These are phyloP conservation scores for Pythium phragmitis DNA, from an alignment of 352 stramenopile species.

Conservation along the genomic window DNA sequence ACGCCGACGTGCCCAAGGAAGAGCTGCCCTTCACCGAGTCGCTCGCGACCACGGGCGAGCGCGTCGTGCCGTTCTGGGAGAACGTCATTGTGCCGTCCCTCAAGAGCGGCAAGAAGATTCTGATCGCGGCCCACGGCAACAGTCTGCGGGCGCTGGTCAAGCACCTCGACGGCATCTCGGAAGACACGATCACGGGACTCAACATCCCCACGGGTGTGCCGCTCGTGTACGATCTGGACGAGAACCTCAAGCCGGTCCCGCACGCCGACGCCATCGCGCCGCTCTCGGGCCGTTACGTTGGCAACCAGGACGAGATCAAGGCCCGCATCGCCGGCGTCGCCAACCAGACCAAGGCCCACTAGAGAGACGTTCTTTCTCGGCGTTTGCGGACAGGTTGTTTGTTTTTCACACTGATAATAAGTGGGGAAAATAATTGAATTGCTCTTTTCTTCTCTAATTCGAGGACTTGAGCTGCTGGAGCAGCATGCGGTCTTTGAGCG, in stretches of 20 bases:
- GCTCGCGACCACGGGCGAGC: conserved; percentile 91
- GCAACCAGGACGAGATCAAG: conserved; percentile 97
- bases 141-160: conserved; percentile 98
- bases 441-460: background rate
- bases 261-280: conserved; percentile 91
- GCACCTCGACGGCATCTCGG: conserved; percentile 97
- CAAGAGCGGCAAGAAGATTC: conserved; percentile 93
- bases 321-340: conserved; percentile 95
- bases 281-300: conserved; percentile 80
- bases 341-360: conserved; percentile 94
- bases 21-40: conserved; percentile 93
- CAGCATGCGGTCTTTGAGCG: conserved; percentile 24
- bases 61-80: conserved; percentile 96
- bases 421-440: too few species aligned
- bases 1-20: conserved; percentile 88
- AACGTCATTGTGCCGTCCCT: conserved; percentile 93
- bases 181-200: conserved; percentile 96
- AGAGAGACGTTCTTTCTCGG: conserved; percentile 12
- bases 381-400: background rate
- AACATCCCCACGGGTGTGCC: conserved; percentile 97
- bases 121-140: conserved; percentile 98
- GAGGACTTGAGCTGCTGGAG: background rate
- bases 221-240: conserved; percentile 97
- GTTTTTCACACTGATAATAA: too few species aligned
- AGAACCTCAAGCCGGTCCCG: conserved; percentile 95